Evolutionary conservation across 2,329 filamentous ascomycete genomes (phyloP), one percentile per base, ranked within the genome.

Genomic region (Grosmannia clavigera): DNA sequence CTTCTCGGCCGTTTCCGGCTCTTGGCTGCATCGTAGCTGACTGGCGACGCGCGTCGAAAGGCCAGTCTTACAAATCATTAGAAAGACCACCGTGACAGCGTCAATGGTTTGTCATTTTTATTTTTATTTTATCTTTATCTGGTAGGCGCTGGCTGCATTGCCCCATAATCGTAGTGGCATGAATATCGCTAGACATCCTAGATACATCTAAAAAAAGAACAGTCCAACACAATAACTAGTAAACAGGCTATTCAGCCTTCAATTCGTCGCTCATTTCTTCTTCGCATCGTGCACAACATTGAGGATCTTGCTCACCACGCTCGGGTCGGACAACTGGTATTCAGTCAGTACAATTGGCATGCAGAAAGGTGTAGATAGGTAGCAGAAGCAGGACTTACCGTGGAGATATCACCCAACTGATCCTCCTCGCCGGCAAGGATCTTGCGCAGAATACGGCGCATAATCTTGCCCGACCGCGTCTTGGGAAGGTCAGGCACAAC

Each of bases 401-500:
- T 97, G 25, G 88, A 89, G 43, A 81, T 95, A 70, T 99, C 94
- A 67, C 94, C 94, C 59, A 99, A 80, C 75, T 95, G 92, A 73
- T 99, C 94, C 75, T 96, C 92, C 78, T 99, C 94, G 43, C 92
- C 92, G 19, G 92, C 92, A 67, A 99, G 76, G 70, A 99, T 95
- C 89, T 99, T 99, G 68, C 94, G 83, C 78, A 99, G 76, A 70
- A 99, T 95, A 65, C 94, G 86, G 64, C 94, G 84, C 94, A 99
- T 99, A 70, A 99, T 99, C 87, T 99, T 99, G 66, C 94, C 94
- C 67, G 89, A 95, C 67, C 94, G 83, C 46, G 94, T 99, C 85
- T 99, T 97, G 68, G 94, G 94, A 65, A 99, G 82, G 72, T 99
- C 94, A 3, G 91, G 87, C 53, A 99, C 88, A 59, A 95, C 83